Percentiles rank a stretch among this genome's conserved stretches.
Conservation (phyloP, 2,329 filamentous ascomycete species). For the Monilinia vaccinii-corymbosi region DNA sequence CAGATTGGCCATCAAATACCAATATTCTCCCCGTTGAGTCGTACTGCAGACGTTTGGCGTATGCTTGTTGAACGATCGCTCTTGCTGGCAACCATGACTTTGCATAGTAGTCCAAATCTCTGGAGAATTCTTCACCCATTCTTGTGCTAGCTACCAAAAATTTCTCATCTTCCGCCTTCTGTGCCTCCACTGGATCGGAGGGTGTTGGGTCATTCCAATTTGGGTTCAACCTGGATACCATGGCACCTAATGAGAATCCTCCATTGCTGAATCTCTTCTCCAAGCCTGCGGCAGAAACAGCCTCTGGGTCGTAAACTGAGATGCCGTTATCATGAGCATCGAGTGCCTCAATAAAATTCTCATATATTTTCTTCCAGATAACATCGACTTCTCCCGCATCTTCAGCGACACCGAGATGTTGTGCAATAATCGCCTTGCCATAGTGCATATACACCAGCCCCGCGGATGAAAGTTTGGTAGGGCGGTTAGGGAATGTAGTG, state of each 20-base stretch:
- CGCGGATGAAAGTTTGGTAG: slow-evolving; percentile 86
- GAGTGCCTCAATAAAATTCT: slow-evolving; percentile 87
- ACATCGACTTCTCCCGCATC: slow-evolving; percentile 60
- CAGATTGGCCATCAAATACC: slow-evolving; percentile 65
- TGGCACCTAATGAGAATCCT: slow-evolving; percentile 73
- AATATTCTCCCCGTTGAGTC: slow-evolving; percentile 72
- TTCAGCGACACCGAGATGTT: slow-evolving; percentile 50
- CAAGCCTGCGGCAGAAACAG: slow-evolving; percentile 59
- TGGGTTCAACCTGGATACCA: slow-evolving; percentile 73
- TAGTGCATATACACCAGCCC: slow-evolving; percentile 96
- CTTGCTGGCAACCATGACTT: slow-evolving; percentile 82
- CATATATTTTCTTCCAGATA: slow-evolving; percentile 83
- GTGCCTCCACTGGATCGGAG: slow-evolving; percentile 46
- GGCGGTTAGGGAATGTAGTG: slow-evolving; percentile 72
- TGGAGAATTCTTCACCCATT: slow-evolving; percentile 82
- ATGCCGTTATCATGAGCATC: slow-evolving; percentile 98
- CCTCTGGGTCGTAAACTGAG: slow-evolving; percentile 65
- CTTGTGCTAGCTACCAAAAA: slow-evolving; percentile 71
- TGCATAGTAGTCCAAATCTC: slow-evolving; percentile 68
- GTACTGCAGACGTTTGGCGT: slow-evolving; percentile 55
- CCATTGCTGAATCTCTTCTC: slow-evolving; percentile 77
- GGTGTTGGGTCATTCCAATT: slow-evolving; percentile 63
- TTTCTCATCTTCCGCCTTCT: slow-evolving; percentile 69
- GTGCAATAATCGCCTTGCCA: slow-evolving; percentile 72
- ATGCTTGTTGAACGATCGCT: slow-evolving; percentile 67